Base-by-base conservation (phyloP, 2,329 filamentous ascomycete species). In the Monascus ruber region DNA sequence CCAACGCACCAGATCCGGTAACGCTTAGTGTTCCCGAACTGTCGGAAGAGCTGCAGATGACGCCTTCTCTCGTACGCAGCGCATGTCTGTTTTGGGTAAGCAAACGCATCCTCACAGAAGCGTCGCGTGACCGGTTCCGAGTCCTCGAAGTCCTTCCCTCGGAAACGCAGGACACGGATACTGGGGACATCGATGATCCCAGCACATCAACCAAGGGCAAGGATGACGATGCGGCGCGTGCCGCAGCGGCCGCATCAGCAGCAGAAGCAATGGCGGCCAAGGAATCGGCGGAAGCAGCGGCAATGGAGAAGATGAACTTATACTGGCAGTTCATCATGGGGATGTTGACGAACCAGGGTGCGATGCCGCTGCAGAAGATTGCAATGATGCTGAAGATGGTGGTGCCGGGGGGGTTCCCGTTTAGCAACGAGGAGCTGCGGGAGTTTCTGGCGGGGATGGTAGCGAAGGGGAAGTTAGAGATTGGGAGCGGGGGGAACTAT, bases 351-450 rank as follows among this genome's bases (percentile, higher is more conserved):
- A 95, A 95, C 60, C 83, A 86, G 51, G 82, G 82, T 11, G 77
- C 82, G 26, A 91, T 95, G 84, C 81, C 84, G 37, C 67, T 88
- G 42, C 72, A 72, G 40, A 77, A 87, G 57, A 93, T 98, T 47
- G 74, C 79, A 6, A 94, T 88, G 81, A 95, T 96, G 85, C 73
- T 98, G 72, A 86, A 85, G 64, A 89, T 96, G 74, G 74, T 89
- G 42, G 79, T 95, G 38, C 77, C 84, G 0, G 86, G 86, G 8
- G 88, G 87, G 2, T 95, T 94, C 56, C 77, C 85, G 0, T 94
- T 86, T 73, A 85, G 82, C 45, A 85, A 85, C 53, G 88, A 94
- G 56, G 88, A 96, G 64, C 65, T 96, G 45, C 77, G 79, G 52
- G 83, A 83, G 59, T 83, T 95, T 57, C 63, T 96, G 42, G 76